Conservation (phyloP, 257 asterid genomes). For the Handroanthus guayacan region DNA sequence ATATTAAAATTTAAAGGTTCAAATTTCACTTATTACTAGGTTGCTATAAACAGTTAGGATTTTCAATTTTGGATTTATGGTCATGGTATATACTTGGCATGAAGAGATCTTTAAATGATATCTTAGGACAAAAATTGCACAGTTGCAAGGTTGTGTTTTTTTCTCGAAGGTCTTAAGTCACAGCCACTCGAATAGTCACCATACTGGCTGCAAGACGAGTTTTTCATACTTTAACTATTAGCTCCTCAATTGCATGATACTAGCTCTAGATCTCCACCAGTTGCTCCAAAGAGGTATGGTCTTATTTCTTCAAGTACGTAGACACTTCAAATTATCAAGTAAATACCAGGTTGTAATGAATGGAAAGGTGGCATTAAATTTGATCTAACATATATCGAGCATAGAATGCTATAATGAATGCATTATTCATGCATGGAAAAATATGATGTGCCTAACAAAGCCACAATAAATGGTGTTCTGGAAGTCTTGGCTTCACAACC, state of each 20-base stretch:
- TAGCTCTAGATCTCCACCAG: constrained; percentile 69
- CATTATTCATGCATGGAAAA: no score
- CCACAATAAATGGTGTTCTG: no score
- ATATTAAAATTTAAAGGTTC: not conserved
- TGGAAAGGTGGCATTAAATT: no score
- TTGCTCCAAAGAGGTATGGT: constrained; percentile 67
- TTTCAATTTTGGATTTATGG: not conserved
- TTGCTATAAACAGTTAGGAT: not conserved
- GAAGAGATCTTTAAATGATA: not conserved
- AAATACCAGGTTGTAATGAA: no score
- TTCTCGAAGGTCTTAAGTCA: constrained; percentile 71
- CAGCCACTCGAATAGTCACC: constrained; percentile 76
- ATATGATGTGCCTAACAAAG: no score
- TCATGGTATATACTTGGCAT: not conserved
- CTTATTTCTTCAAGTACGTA: constrained; percentile 75
- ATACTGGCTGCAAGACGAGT: constrained; percentile 77
- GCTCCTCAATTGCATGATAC: constrained; percentile 72
- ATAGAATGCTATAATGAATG: no score
- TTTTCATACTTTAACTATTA: constrained; percentile 68
- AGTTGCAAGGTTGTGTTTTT: constrained; percentile 69
- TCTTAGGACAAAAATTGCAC: constrained; percentile 63
- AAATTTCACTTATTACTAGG: not conserved
- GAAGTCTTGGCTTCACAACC: no score
- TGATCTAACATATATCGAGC: no score
- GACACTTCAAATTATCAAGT: no score